phyloP scores from a whole-genome alignment of 805 yeast species.

The Candida tallmaniae region DNA sequence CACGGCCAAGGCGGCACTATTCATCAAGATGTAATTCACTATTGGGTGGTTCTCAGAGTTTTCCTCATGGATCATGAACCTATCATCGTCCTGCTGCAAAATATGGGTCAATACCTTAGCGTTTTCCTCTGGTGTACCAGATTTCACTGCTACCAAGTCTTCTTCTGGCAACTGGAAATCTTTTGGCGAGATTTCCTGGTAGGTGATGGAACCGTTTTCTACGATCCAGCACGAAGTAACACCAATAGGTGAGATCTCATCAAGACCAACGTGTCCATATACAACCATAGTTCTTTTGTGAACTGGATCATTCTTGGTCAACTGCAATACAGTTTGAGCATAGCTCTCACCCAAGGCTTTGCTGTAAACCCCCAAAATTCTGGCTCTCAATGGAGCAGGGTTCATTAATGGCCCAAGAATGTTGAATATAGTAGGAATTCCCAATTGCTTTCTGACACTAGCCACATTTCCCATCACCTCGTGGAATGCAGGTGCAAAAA shows the following conservation, averaged over 20 bases:
- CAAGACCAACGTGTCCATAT: conserved; percentile 88
- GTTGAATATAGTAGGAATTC: conserved; percentile 91
- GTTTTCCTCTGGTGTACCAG: conserved; percentile 86
- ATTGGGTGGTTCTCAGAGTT: conserved; percentile 48
- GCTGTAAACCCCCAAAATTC: conserved; percentile 87
- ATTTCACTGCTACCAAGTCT: conserved; percentile 58
- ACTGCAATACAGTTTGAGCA: conserved; percentile 70
- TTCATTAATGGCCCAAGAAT: conserved; percentile 90
- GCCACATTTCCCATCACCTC: conserved; percentile 86
- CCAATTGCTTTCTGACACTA: conserved; percentile 67
- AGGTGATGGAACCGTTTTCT: conserved; percentile 38
- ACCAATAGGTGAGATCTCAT: conserved; percentile 91
- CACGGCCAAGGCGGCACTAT: conserved; percentile 82
- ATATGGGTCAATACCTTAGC: conserved; percentile 53
- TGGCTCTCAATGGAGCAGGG: conserved; percentile 76
- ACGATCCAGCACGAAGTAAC: conserved; percentile 76
- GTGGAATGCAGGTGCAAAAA: conserved; percentile 94
- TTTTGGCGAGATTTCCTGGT: conserved; percentile 52
- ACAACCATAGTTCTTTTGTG: conserved; percentile 73
- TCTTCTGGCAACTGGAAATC: conserved; percentile 84
- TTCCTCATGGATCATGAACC: conserved; percentile 39
- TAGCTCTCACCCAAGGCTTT: conserved; percentile 75
- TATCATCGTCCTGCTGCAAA: conserved; percentile 41
- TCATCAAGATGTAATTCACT: conserved; percentile 85
- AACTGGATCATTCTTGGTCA: conserved; percentile 48